Evolutionary conservation across 192 early-diverging fungal genomes (phyloP).

Genomic region (Thamnidium elegans): DNA sequence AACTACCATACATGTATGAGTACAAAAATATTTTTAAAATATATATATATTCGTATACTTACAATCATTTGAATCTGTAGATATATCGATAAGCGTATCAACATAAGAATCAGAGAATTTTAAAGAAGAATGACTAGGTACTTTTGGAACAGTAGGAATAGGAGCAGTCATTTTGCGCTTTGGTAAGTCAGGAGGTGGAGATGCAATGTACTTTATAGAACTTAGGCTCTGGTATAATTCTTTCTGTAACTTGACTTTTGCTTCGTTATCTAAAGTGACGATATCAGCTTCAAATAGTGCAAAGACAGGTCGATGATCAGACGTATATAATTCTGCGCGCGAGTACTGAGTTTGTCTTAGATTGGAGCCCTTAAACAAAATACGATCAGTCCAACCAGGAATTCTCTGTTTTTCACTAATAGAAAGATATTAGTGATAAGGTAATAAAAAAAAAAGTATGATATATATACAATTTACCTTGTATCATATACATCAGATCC

Average conservation of each 20-base stretch:
- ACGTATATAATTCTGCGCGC: constrained; percentile 61
- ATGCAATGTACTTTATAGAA: constrained; percentile 6
- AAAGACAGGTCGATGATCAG: constrained; percentile 72
- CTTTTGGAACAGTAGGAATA: not conserved
- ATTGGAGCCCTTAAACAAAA: constrained; percentile 55
- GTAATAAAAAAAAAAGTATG: constrained; percentile 19
- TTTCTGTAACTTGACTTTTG: constrained; percentile 46
- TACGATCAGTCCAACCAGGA: constrained; percentile 70
- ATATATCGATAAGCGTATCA: constrained; percentile 27
- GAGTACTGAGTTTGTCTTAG: constrained; percentile 49
- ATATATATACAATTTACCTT: constrained; percentile 35
- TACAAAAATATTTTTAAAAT: not conserved
- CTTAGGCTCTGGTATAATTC: constrained; percentile 47
- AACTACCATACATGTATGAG: constrained; percentile 23
- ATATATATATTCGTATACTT: not conserved
- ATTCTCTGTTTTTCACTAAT: constrained; percentile 58
- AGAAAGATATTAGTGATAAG: constrained; percentile 12
- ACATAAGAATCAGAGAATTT: constrained; percentile 8
- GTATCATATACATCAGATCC: constrained; percentile 69
- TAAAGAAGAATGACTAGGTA: not conserved
- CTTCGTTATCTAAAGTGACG: constrained; percentile 42
- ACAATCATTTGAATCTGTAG: constrained; percentile 12
- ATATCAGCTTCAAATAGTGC: constrained; percentile 40
- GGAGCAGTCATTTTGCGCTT: constrained; percentile 7
- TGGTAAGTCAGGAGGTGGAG: constrained; percentile 12